Conservation (phyloP, 345 rosid genomes). For the Citropsis articulata region DNA sequence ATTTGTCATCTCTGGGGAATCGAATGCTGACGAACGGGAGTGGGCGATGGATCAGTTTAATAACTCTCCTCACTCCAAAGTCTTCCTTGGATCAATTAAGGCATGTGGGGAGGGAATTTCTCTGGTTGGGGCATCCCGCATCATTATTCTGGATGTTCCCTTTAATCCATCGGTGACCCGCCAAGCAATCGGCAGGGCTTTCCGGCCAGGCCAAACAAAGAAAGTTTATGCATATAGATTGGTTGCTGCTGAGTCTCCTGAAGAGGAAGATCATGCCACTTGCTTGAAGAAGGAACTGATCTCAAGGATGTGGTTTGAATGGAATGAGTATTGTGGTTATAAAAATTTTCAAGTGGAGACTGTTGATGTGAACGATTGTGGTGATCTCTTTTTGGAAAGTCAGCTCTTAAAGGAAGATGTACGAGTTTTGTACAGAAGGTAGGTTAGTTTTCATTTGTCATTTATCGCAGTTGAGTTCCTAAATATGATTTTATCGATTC, state of each 20-base stretch:
- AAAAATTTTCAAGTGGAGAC: slow-evolving; percentile 47
- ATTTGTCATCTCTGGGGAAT: slow-evolving; percentile 72
- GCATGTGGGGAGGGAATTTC: slow-evolving; percentile 99
- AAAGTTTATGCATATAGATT: slow-evolving; percentile 71
- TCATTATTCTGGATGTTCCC: slow-evolving; percentile 79
- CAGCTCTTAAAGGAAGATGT: slow-evolving; percentile 57
- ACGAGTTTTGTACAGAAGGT: slow-evolving; percentile 70
- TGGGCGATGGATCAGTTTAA: slow-evolving; percentile 77
- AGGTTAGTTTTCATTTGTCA: slow-evolving; percentile 41
- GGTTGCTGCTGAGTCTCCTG: slow-evolving; percentile 77
- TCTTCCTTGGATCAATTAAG: slow-evolving; percentile 84
- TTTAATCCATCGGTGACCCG: slow-evolving; percentile 96
- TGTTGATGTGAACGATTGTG: slow-evolving; percentile 48
- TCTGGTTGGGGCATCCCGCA: slow-evolving; percentile 82
- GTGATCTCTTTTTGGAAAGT: slow-evolving; percentile 64
- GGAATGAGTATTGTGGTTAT: slow-evolving; percentile 65
- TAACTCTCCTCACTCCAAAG: slow-evolving; percentile 66
- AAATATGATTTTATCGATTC: background rate
- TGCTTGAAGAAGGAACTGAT: slow-evolving; percentile 78
- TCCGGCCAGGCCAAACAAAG: slow-evolving; percentile 81
- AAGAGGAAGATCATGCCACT: slow-evolving; percentile 58
- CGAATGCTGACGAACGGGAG: slow-evolving; percentile 67
- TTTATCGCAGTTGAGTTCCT: background rate
- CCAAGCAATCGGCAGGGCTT: slow-evolving; percentile 90
- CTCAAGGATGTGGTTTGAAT: slow-evolving; percentile 92